Evolutionary conservation across 2,329 filamentous ascomycete genomes (phyloP), one percentile per base, ranked within the genome.

Genomic region (Ceratocystis cacaofunesta): DNA sequence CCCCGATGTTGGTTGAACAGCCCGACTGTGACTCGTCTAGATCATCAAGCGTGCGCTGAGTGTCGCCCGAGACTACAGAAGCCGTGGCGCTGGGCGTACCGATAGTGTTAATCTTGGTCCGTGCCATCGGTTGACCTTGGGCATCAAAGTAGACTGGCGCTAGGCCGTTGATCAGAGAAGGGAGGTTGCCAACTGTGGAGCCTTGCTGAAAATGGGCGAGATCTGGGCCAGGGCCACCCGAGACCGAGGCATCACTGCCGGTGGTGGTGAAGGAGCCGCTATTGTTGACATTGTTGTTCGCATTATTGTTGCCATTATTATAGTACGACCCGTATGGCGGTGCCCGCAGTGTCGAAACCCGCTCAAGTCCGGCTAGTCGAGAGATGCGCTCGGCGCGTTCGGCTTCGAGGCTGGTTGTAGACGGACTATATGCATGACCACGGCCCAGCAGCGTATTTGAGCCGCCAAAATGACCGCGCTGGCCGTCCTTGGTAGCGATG

Each of bases 361-460:
- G 85, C 74, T 95, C 91, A 46, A 96, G 83, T n/a, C 92, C 92
- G 12, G 92, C 89, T 25, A 96, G 85, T 62, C 92, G 91, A 55
- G 91, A 96, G 75, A 97, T 96, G 72, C 92, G 91, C 76, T 96
- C 92, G 69, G 90, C 91, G 70, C 92, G 90, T 75, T 96, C 92
- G 69, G 91, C 91, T 71, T 96, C 92, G 68, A 94, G 85, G 71
- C 87, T 92, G 69, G 83, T 87, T 64, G 84, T 83, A 5, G 83
- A 75, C 70, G 81, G 78, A 70, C 82, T 79, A 72, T 85, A 79
- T 71, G 84, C 76, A 73, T 85, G 78, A 71, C 82, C 78, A 62
- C 84, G 83, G 68, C 79, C 79, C 66, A 82, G 79, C 66, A 75
- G 75, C 67, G 82, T 80, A n/a, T 65, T 70, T 7, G 72, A 72